phyloP scores from a whole-genome alignment of 352 stramenopile genomes.

The Phytophthora cactorum region DNA sequence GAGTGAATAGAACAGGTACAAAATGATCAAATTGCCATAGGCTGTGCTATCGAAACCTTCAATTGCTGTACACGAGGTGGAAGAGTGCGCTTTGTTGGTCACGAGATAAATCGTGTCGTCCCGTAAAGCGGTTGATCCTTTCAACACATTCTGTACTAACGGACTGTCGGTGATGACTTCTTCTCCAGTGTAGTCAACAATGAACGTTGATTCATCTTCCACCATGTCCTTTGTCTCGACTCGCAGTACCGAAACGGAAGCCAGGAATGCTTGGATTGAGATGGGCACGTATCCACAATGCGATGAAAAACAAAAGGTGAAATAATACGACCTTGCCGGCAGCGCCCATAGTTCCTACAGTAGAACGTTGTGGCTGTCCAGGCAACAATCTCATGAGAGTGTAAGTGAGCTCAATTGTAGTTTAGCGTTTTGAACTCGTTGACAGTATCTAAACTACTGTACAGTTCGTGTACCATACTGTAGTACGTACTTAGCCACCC shows the following conservation, averaged over 20 bases:
- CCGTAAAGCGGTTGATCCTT: conserved; percentile 22
- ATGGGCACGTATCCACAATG: conserved; percentile 28
- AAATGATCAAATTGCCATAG: conserved; percentile 34
- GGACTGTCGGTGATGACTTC: conserved; percentile 8
- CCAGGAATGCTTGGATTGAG: conserved; percentile 22
- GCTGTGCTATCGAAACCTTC: conserved; percentile 18
- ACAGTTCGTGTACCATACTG: too few species aligned
- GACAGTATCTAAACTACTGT: too few species aligned
- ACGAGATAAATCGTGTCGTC: conserved; percentile 42
- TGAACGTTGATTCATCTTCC: conserved; percentile 11
- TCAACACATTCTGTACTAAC: conserved; percentile 20
- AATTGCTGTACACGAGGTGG: conserved; percentile 6
- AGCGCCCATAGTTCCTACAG: background rate
- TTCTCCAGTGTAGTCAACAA: conserved; percentile 26
- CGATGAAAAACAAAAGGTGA: conserved; percentile 21
- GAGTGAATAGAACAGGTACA: conserved; percentile 29
- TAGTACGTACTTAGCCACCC: too few species aligned
- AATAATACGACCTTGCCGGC: conserved; percentile 1
- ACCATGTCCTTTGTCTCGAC: conserved; percentile 27
- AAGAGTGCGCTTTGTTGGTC: conserved; percentile 12
- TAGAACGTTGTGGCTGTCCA: too few species aligned
- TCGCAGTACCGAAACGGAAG: conserved; percentile 18
- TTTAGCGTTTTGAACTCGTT: too few species aligned
- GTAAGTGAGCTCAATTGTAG: too few species aligned
- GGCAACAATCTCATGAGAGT: too few species aligned